Conservation (phyloP, 2,329 filamentous ascomycete genomes). For the Beauveria asiatica region DNA sequence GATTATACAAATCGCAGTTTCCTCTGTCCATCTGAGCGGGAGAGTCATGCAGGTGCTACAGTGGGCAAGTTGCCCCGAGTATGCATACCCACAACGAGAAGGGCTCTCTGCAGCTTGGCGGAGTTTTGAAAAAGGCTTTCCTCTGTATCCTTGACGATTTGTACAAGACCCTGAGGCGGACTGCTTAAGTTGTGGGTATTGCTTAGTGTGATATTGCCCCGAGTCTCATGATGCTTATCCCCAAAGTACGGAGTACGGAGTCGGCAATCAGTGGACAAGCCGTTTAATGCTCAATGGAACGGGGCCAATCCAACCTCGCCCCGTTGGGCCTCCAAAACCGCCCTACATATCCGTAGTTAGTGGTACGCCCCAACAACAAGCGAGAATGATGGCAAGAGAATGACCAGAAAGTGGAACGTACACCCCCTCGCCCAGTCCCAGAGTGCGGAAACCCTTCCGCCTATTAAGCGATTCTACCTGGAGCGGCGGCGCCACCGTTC, state of each 20-base stretch:
- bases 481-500: background rate
- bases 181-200: slow-evolving; percentile 2
- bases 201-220: background rate
- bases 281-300: background rate
- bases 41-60: background rate
- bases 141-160: background rate
- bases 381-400: background rate
- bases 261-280: background rate
- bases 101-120: background rate
- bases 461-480: slow-evolving; percentile 1
- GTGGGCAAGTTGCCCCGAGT: background rate
- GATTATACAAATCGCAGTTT: background rate
- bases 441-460: background rate
- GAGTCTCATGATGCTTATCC: background rate
- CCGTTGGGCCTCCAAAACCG: background rate
- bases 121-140: background rate
- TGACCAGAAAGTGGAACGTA: background rate
- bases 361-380: background rate
- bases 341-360: no score
- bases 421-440: background rate
- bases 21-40: background rate
- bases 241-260: background rate
- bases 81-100: background rate
- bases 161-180: background rate
- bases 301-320: background rate